Conservation (phyloP, 768 basidiomycete genomes). For the Pisolithus albus region DNA sequence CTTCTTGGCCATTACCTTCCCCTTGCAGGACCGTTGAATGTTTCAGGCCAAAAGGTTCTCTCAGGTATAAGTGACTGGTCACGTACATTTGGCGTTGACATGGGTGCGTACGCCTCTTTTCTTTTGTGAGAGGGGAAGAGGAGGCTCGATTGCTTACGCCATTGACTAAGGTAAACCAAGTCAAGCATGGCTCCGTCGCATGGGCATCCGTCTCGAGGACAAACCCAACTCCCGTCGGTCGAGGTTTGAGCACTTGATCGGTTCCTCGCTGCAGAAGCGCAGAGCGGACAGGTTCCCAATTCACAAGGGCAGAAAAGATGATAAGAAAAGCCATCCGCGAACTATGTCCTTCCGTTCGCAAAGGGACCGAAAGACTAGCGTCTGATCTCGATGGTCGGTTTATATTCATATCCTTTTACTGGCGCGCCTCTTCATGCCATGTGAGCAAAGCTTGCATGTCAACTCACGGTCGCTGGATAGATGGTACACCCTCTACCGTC, state of each 20-base stretch:
- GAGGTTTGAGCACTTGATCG: neutral
- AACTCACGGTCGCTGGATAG: too few relatives aligned
- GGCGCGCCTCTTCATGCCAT: too few relatives aligned
- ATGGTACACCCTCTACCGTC: too few relatives aligned
- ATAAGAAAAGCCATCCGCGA: slow-evolving; percentile 2
- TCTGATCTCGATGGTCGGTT: too few relatives aligned
- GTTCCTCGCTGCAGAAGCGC: neutral
- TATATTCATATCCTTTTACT: too few relatives aligned
- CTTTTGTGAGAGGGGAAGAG: neutral
- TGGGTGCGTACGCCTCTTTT: neutral
- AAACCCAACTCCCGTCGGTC: neutral
- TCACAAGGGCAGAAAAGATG: slow-evolving; percentile 2
- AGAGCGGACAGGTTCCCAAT: neutral
- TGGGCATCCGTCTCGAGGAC: neutral
- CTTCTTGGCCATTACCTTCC: slow-evolving; percentile 68
- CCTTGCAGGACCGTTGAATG: slow-evolving; percentile 42
- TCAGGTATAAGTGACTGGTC: slow-evolving; percentile 60
- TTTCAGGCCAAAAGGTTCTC: slow-evolving; percentile 38
- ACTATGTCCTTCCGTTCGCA: too few relatives aligned
- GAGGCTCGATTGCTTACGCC: neutral
- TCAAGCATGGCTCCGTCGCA: neutral
- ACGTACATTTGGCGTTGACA: slow-evolving; percentile 13
- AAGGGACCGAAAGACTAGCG: too few relatives aligned
- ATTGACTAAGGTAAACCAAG: neutral
- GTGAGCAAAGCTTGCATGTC: too few relatives aligned